These are phyloP conservation scores for Trebouxiophyceae sp. DNA, from an alignment of 163 green algal genomes.

Conservation along the genomic window DNA sequence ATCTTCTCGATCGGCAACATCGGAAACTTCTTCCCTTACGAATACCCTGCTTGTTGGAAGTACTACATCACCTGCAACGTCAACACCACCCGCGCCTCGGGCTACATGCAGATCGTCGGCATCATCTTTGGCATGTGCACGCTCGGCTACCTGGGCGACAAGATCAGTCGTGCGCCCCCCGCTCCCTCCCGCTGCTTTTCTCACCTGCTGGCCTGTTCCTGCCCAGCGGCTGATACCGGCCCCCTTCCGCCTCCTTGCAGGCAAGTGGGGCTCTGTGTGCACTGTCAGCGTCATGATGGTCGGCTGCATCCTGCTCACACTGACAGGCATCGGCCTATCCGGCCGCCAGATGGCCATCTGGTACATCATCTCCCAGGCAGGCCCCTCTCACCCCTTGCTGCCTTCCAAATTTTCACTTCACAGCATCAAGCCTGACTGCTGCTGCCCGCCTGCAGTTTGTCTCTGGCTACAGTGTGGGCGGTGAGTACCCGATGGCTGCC, in stretches of 20 bases:
- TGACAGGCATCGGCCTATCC: constrained; percentile 5
- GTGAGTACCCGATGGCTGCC: constrained; percentile 53
- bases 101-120: constrained; percentile 37
- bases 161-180: constrained; percentile 32
- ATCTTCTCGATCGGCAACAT: constrained; percentile 53
- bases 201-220: background rate
- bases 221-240: background rate
- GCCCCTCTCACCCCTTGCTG: background rate
- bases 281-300: constrained; percentile 48
- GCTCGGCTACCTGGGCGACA: constrained; percentile 46
- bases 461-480: constrained; percentile 31
- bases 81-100: constrained; percentile 13
- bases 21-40: constrained; percentile 26
- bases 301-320: constrained; percentile 35
- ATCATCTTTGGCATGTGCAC: constrained; percentile 54
- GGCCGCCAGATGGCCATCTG: constrained; percentile 24
- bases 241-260: background rate
- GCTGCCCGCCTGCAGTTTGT: constrained; percentile 34
- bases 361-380: background rate
- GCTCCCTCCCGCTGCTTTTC: background rate
- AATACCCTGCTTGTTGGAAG: constrained; percentile 42
- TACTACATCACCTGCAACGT: constrained; percentile 15
- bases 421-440: no score
- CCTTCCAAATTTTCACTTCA: no score
- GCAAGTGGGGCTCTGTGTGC: constrained; percentile 40